Base-by-base conservation (phyloP, 2,329 filamentous ascomycete genomes). In the Botrytis pseudocinerea region DNA sequence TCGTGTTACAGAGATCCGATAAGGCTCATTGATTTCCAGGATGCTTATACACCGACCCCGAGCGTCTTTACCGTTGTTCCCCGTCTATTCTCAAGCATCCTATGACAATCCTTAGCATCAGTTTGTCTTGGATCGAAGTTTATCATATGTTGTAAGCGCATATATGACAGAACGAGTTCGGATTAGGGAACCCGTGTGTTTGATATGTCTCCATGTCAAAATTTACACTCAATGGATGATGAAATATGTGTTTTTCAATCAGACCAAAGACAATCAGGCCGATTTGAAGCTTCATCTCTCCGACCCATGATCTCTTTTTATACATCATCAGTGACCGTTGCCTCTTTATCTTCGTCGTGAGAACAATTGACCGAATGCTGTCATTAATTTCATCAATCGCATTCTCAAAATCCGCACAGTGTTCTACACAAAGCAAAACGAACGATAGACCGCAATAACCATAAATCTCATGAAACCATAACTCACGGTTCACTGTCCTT, bases 1-100 rank as follows among this genome's bases (percentile, higher is more conserved):
- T 46, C 10, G 28, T 65, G 62, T 65, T 65, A 16, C 62, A 65
- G 42, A 48, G 42, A 48, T 65, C 42, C 32, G 42, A 65, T 65
- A 25, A 48, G 28, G 28, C 28, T 44, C 42, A 35, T 28, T 46
- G 9, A 35, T 64, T 42, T 64, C 42, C 62, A 25, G 62, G 62
- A 64, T 64, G 18, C 61, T 28, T 32, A 35, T 25, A 48, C 61
- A 44, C 8, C 32, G n/a, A 46, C 9, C 40, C 61, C 18, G 42
- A 46, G 42, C 18, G 8, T 48, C 18, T 35, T 48, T 28, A 46
- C 20, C 42, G n/a, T 35, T 64, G 42, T 48, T 64, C 42, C 40
- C 42, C 10, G 5, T 35, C 10, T 16, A 32, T 46, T 46, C 14
- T 62, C 38, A 40, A 64, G 62, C 62, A 64, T 10, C 4, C 32